Evolutionary conservation across 352 stramenopile genomes (phyloP), one percentile per base, ranked within the genome.

Genomic region (Phytophthora pluvialis): DNA sequence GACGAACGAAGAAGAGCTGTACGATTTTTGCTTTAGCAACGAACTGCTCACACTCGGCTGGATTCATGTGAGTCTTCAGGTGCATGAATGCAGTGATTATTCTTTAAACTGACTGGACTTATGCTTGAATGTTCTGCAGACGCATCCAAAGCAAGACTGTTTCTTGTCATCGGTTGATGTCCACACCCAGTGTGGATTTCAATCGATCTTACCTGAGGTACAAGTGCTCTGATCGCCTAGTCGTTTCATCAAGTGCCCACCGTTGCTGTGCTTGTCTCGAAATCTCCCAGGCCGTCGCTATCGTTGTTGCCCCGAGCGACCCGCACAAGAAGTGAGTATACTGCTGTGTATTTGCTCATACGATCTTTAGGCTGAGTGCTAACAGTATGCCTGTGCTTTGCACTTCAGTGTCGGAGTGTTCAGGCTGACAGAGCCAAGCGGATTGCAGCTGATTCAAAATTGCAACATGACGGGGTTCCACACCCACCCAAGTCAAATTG

Each of bases 91-190:
- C 15, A 26, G 31, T 54, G 3, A 8, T 42, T 13, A 15, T 52
- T 38, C 16, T n/a, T 25, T 15, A 15, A 16, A 8, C 32, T 55
- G n/a, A n/a, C 29, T 67, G 3, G 39, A 3, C 3, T 56, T 39
- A 35, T 43, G 18, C 29, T 42, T 46, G 12, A 15, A 44, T 58
- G 38, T 54, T 21, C 16, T 58, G 33, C 28, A 95, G 81, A 97
- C 89, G 11, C 90, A 97, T 72, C 90, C 90, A 4, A 81, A 78
- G 50, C 89, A 97, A 71, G 86, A 80, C 32, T 97, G 90, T 55
- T 97, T 97, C 50, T 58, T 97, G 58, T 95, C 86, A 16, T 96
- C 89, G 10, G 85, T 97, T 21, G 90, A 97, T 66, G 78, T 97
- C 31, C 89, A 97, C 78, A 97, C 90, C 11, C 90, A 97, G 62